Evolutionary conservation across 768 basidiomycete species (phyloP), one percentile per base, ranked within the genome.

Genomic region (Mycena belliarum): DNA sequence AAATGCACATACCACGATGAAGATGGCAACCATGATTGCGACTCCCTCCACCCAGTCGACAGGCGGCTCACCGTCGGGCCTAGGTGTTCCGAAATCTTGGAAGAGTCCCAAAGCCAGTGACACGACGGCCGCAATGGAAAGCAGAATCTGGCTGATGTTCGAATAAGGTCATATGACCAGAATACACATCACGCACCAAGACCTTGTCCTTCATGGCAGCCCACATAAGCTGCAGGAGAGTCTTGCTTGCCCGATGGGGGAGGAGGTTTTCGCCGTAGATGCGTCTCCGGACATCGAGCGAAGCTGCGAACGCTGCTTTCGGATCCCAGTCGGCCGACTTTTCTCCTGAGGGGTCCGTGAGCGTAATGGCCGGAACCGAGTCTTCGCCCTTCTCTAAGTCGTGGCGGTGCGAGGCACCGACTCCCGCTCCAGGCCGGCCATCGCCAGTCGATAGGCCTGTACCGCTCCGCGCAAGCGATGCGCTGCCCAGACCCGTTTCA

Each of bases 1-100:
- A 26, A 10, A 35, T 40, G 23, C 8, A 75, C 84, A 56, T 73
- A 88, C 89, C 24, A 92, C 89, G 41, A 92, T 90, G 37, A 80
- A 65, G 35, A 91, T 83, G 0, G 90, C 90, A 38, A 89, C 79
- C 67, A 91, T 82, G 58, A 91, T 91, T 0, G 90, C 86, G 12
- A 92, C 90, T 52, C 88, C 96, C 76, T 98, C 96, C 0, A 99
- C 95, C 96, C 96, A 98, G 66, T 98, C 95, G 16, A 98, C 93
- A 18, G 86, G 85, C 2, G 95, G 87, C 42, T 88, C 79, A 41
- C 78, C 82, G 35, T 74, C 76, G 1, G 74, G 61, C 10, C 84
- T 77, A 6, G 82, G 81, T 1, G 85, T 76, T 12, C 95, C 96
- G 68, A 98, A 89, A 68, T 95, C 93, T 70, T 96, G 91, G 73